Conservation (phyloP, 2,329 filamentous ascomycete genomes). For the Emergomyces orientalis region DNA sequence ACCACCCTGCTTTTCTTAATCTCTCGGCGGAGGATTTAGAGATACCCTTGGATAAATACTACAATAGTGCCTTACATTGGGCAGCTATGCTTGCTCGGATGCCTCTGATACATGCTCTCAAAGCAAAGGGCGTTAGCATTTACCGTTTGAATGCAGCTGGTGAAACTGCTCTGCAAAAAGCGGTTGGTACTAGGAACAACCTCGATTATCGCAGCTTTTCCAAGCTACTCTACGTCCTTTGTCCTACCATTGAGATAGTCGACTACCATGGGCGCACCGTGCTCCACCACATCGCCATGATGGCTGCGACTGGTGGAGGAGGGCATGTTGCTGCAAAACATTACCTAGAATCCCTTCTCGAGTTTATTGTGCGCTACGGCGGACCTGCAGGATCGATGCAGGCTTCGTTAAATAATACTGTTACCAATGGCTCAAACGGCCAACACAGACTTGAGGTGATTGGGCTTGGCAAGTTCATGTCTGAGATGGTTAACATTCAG, state of each 20-base stretch:
- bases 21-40: slow-evolving; percentile 76
- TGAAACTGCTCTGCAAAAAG: slow-evolving; percentile 86
- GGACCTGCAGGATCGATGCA: slow-evolving; percentile 51
- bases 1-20: slow-evolving; percentile 66
- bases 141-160: slow-evolving; percentile 80
- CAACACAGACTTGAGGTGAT: slow-evolving; percentile 53
- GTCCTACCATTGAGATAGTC: slow-evolving; percentile 79
- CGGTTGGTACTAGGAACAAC: slow-evolving; percentile 88
- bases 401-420: slow-evolving; percentile 22
- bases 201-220: slow-evolving; percentile 85
- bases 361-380: slow-evolving; percentile 86
- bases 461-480: slow-evolving; percentile 86
- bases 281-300: slow-evolving; percentile 90
- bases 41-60: slow-evolving; percentile 80
- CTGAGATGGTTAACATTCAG: slow-evolving; percentile 90
- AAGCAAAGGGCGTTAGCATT: slow-evolving; percentile 76
- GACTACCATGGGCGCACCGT: slow-evolving; percentile 87
- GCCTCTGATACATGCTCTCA: slow-evolving; percentile 68
- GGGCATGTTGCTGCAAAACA: slow-evolving; percentile 79
- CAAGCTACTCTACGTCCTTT: slow-evolving; percentile 78
- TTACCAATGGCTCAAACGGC: slow-evolving; percentile 19
- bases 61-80: slow-evolving; percentile 85
- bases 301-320: slow-evolving; percentile 88
- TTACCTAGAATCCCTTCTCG: slow-evolving; percentile 86
- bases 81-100: slow-evolving; percentile 85